Base-by-base conservation (phyloP, 345 rosid genomes). In the Gossypium turneri region DNA sequence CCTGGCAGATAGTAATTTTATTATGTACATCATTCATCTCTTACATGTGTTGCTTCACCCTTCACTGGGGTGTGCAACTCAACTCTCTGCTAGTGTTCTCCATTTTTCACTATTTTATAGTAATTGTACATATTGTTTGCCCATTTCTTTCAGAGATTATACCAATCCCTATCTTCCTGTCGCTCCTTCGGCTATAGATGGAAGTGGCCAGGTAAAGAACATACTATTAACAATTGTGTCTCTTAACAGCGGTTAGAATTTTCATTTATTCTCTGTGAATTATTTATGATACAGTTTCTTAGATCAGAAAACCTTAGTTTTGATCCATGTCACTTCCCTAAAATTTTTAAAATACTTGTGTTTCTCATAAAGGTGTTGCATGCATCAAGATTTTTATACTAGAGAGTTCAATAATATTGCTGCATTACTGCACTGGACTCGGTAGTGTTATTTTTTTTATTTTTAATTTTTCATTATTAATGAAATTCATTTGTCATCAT, bases 141-240 rank as follows among this genome's bases (percentile, higher is more conserved):
- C 19, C 41, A 60, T 3, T 24, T 51, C 13, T 17, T 79, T 45
- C 87, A 96, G 99, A 90, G 99, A 96, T 88, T 96, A 93, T 77
- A 96, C 98, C 24, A 96, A 96, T 79, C 88, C 92, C 34, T 93
- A 85, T 81, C 98, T 96, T 80, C 97, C 98, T 27, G 94, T 96
- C 84, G 98, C 98, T 70, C 97, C 94, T 67, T 96, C 97, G 70
- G 98, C 99, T 57, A 93, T 96, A 71, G 99, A 92, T 83, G 97
- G 92, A 69, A 82, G 84, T 78, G 91, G 91, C 70, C 90, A 88
- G 94, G 98, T 88, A 85, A 61, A 67, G 52, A 52, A 47, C 52
- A 20, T 38, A 7, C 51, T 11, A 34, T 1, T 27, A 52, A 63
- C 16, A 34, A 29, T 62, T 44, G 8, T 44, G 20, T 44, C 41